Conservation (phyloP, 2,329 filamentous ascomycete genomes). For the Colletotrichum destructivum region DNA sequence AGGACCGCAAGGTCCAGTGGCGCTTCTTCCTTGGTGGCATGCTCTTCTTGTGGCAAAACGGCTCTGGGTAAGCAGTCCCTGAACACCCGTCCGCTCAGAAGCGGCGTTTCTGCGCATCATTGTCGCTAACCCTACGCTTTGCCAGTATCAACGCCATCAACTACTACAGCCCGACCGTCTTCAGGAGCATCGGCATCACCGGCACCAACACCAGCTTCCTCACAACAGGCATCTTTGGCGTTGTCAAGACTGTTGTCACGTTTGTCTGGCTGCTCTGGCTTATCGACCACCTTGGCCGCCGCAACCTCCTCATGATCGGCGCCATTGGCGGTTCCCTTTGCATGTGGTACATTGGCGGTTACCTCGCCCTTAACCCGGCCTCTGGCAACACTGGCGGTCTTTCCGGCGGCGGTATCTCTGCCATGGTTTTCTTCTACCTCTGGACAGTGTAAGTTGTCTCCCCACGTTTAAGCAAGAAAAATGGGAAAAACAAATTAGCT, state of each 20-base stretch:
- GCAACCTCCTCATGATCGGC: slow-evolving; percentile 76
- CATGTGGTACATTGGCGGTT: slow-evolving; percentile 73
- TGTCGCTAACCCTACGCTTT: slow-evolving; percentile 49
- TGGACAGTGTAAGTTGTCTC: slow-evolving; percentile 64
- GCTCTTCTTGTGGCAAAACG: slow-evolving; percentile 86
- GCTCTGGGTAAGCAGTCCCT: slow-evolving; percentile 52
- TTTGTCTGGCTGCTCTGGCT: slow-evolving; percentile 79
- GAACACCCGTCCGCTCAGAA: background rate
- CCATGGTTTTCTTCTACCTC: slow-evolving; percentile 81
- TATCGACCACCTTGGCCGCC: slow-evolving; percentile 71
- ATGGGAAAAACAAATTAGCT: background rate
- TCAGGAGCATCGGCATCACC: slow-evolving; percentile 66
- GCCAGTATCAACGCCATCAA: slow-evolving; percentile 82
- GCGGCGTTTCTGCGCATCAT: background rate
- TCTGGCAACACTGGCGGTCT: slow-evolving; percentile 49
- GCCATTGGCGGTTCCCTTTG: slow-evolving; percentile 69
- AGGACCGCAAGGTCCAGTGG: slow-evolving; percentile 73
- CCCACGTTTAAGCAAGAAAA: background rate
- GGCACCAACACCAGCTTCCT: slow-evolving; percentile 62
- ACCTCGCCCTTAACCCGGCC: slow-evolving; percentile 61
- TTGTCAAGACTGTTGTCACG: slow-evolving; percentile 80
- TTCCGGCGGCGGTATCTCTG: slow-evolving; percentile 66
- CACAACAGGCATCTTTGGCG: slow-evolving; percentile 83
- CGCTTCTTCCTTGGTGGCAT: slow-evolving; percentile 81
- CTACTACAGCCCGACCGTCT: slow-evolving; percentile 80